Conservation (phyloP, 768 basidiomycete genomes). For the Mrakia gelida region DNA sequence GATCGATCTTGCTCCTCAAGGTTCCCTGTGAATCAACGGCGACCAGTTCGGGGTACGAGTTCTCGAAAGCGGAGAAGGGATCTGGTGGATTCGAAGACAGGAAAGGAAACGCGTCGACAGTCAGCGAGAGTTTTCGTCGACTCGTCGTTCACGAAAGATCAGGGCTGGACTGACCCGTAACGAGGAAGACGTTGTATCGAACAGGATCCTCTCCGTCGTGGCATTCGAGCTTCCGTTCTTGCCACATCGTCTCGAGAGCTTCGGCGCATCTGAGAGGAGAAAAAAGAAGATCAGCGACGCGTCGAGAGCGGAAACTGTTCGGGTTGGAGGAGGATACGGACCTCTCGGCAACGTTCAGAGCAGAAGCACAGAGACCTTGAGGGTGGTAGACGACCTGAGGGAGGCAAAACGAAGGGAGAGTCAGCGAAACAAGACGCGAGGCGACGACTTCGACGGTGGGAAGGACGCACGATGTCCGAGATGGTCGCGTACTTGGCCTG, state of each 20-base stretch:
- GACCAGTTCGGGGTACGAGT: constrained; percentile 42
- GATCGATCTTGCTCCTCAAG: constrained; percentile 53
- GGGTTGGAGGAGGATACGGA: constrained; percentile 59
- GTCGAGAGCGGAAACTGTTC: constrained; percentile 52
- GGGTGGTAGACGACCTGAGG: constrained; percentile 67
- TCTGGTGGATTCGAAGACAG: constrained; percentile 36
- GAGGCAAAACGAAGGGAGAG: not conserved
- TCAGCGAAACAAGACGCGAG: not conserved
- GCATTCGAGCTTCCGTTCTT: constrained; percentile 36
- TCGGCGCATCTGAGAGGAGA: constrained; percentile 33
- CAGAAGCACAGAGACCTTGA: constrained; percentile 54
- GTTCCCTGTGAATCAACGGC: constrained; percentile 41
- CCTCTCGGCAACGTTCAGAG: constrained; percentile 59
- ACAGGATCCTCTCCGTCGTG: constrained; percentile 32
- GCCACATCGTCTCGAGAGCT: constrained; percentile 37
- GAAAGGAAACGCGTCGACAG: not conserved
- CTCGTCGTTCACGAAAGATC: not conserved
- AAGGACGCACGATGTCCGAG: constrained; percentile 61
- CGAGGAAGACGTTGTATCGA: constrained; percentile 71
- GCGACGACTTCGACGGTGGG: not conserved
- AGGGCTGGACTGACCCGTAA: constrained; percentile 50
- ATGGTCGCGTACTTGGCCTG: constrained; percentile 80
- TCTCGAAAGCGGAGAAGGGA: constrained; percentile 44
- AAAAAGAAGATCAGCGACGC: constrained; percentile 29
- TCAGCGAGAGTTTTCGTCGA: not conserved